Evolutionary conservation across 2,329 filamentous ascomycete genomes (phyloP).

Genomic region (Phialemonium atrogriseum): DNA sequence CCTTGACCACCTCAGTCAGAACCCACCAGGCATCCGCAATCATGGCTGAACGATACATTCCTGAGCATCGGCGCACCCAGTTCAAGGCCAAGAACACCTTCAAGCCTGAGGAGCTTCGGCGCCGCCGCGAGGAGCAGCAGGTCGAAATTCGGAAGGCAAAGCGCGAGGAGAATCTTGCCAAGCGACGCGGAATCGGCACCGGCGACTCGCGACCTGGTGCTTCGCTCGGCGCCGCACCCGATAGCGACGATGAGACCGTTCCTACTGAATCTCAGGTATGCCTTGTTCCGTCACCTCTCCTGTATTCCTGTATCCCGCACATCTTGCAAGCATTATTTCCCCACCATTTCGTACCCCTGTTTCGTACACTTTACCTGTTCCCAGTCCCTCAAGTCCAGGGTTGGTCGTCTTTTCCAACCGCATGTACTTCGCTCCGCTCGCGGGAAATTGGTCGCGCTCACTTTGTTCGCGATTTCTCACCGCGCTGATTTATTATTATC

Average conservation of each 20-base stretch:
- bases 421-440: no score
- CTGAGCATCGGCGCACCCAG: conserved; percentile 96
- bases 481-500: background rate
- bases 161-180: conserved; percentile 97
- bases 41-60: conserved; percentile 99
- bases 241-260: conserved; percentile 94
- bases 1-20: conserved; percentile 6
- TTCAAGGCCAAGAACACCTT: conserved; percentile 99
- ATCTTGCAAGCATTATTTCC: no score
- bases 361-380: conserved; percentile 1
- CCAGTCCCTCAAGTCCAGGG: no score
- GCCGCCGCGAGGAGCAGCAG: conserved; percentile 97
- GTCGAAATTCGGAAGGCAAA: conserved; percentile 98
- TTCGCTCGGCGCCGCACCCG: conserved; percentile 77
- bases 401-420: no score
- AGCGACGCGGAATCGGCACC: conserved; percentile 87
- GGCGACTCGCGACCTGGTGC: conserved; percentile 74
- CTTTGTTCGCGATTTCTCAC: no score
- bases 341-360: no score
- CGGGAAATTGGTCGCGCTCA: no score
- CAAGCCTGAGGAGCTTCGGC: conserved; percentile 97
- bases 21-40: conserved; percentile 30
- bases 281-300: conserved; percentile 11
- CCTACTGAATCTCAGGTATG: conserved; percentile 93
- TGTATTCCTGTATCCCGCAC: conserved; percentile 5